A percentile compares a stretch with the other conserved stretches of the same genome.
Conservation (phyloP, 441 rosid species). For the Erysimum cheiri region DNA sequence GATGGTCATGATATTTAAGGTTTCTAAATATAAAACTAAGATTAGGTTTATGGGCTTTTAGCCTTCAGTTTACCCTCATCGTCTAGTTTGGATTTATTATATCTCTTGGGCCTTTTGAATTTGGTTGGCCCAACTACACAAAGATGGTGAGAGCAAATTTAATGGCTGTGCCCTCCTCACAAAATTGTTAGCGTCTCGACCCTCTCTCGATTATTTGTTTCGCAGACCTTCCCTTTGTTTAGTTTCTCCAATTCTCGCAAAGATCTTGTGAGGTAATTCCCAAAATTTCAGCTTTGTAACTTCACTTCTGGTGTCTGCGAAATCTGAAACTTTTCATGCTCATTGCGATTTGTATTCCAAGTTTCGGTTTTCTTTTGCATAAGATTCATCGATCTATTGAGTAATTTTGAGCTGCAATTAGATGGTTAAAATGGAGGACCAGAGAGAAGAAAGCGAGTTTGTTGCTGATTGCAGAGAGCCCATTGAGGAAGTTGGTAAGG, state of each 20-base stretch:
- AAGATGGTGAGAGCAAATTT: too few relatives aligned
- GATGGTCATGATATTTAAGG: too few relatives aligned
- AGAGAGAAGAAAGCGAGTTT: slow-evolving; percentile 44
- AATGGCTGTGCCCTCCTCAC: too few relatives aligned
- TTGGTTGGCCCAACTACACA: too few relatives aligned
- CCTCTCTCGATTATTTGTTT: too few relatives aligned
- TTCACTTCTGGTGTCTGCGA: not conserved
- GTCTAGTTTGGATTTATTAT: too few relatives aligned
- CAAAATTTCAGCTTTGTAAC: slow-evolving; percentile 15
- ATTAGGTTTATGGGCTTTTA: too few relatives aligned
- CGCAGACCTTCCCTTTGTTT: slow-evolving; percentile 2
- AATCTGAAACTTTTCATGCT: slow-evolving; percentile 7
- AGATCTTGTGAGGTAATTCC: slow-evolving; percentile 57
- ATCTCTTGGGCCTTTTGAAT: too few relatives aligned
- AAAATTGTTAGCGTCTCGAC: too few relatives aligned
- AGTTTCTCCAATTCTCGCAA: slow-evolving; percentile 19
- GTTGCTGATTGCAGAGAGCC: slow-evolving; percentile 42
- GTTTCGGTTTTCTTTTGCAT: not conserved
- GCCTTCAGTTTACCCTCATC: too few relatives aligned
- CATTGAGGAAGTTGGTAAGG: slow-evolving; percentile 42
- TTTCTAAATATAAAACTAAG: too few relatives aligned
- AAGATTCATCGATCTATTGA: slow-evolving; percentile 2
- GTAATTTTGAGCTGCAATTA: slow-evolving; percentile 22
- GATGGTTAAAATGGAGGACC: slow-evolving; percentile 56
- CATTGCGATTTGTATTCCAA: not conserved